These are phyloP conservation scores for Hondaea fermentalgiana DNA, from an alignment of 108 stramenopile species.

Conservation along the genomic window DNA sequence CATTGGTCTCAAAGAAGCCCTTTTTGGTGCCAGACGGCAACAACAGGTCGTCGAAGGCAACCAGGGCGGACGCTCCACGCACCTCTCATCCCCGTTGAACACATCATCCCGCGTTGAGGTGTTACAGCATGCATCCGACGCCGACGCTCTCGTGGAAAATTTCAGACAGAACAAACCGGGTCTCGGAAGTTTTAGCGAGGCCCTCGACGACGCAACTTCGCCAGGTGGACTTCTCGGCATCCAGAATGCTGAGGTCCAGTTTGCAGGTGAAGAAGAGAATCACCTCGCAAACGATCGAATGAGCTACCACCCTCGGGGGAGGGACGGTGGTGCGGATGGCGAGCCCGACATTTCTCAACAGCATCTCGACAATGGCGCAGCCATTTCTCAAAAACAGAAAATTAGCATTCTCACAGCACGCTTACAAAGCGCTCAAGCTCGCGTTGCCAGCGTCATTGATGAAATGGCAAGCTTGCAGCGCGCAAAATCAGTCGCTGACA, in stretches of 20 bases:
- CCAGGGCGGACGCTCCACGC: neutral
- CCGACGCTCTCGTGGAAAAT: neutral
- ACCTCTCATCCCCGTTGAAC: neutral
- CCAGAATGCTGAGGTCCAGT: no score
- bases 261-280: no score
- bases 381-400: neutral
- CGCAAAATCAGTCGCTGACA: neutral
- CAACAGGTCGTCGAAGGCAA: neutral
- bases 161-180: neutral
- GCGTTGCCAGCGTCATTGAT: neutral
- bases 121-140: neutral
- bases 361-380: neutral
- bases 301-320: neutral
- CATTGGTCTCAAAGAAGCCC: constrained; percentile 8
- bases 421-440: neutral
- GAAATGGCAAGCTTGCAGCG: neutral
- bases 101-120: neutral
- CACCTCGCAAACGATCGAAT: neutral
- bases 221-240: no score
- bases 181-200: neutral
- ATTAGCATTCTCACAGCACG: neutral
- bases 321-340: no score
- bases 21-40: neutral
- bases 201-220: no score
- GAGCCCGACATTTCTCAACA: neutral